These are phyloP conservation scores for Ophiosphaerella korrae DNA, from an alignment of 2,329 filamentous ascomycete genomes.

Conservation along the genomic window DNA sequence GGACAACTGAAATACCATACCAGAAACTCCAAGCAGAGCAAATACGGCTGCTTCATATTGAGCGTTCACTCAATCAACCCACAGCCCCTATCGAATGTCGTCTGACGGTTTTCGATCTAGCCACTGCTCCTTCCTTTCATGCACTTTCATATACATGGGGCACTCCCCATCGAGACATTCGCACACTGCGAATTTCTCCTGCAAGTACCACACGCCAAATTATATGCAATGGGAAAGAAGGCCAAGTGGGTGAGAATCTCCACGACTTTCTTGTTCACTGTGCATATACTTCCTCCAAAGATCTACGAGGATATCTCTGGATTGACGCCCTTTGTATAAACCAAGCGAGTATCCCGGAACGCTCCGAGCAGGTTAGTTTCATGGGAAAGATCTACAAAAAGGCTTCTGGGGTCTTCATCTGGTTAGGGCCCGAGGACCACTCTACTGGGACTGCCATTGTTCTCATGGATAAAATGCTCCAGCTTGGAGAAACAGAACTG, in stretches of 20 bases:
- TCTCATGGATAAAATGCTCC: constrained; percentile 3
- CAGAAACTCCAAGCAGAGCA: constrained; percentile 3
- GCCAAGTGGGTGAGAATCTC: constrained; percentile 14
- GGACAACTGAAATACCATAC: background rate
- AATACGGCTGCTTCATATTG: constrained; percentile 14
- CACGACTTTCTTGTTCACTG: constrained; percentile 17
- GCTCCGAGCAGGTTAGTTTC: constrained; percentile 10
- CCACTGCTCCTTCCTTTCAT: constrained; percentile 6
- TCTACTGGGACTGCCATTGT: constrained; percentile 11
- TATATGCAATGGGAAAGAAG: constrained; percentile 9
- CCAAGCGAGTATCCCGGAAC: constrained; percentile 5
- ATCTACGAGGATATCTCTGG: constrained; percentile 7
- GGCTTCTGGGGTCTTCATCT: constrained; percentile 9
- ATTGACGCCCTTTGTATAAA: constrained; percentile 21
- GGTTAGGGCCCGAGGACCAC: constrained; percentile 17
- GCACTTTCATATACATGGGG: constrained; percentile 29
- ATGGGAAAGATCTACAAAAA: constrained; percentile 15
- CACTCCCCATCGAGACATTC: background rate
- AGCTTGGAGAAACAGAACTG: background rate
- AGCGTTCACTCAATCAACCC: background rate
- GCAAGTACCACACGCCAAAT: constrained; percentile 1
- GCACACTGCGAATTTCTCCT: background rate
- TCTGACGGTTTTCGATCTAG: constrained; percentile 8
- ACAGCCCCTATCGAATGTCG: constrained; percentile 5
- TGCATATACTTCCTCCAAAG: background rate